Evolutionary conservation across 202 grass and related monocot genomes (phyloP).

Genomic region (Carex arenaria): DNA sequence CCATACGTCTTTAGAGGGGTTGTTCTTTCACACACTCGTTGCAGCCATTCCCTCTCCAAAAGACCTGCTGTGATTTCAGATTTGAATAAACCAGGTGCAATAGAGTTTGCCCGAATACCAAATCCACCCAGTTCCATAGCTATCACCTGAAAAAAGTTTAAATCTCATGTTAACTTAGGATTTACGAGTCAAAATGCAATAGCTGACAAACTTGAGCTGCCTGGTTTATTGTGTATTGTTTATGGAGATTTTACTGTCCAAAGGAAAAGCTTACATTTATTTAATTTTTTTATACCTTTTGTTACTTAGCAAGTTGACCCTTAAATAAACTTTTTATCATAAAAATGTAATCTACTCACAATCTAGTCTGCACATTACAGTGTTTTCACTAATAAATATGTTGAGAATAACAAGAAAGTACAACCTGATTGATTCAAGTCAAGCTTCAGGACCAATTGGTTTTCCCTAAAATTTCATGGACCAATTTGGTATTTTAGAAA

Average conservation of each 20-base stretch:
- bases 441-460: background rate
- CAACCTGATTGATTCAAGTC: background rate
- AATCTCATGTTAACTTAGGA: background rate
- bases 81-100: constrained; percentile 36
- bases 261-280: no score
- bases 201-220: background rate
- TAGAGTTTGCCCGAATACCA: constrained; percentile 34
- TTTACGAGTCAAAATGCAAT: background rate
- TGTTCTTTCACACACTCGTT: constrained; percentile 28
- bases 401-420: background rate
- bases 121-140: constrained; percentile 32
- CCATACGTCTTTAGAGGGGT: constrained; percentile 29
- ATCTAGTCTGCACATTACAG: no score
- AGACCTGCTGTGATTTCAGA: constrained; percentile 36
- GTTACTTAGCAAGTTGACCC: no score
- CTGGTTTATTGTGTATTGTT: background rate
- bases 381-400: background rate
- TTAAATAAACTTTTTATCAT: no score
- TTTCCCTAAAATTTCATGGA: background rate
- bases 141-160: constrained; percentile 22
- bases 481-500: background rate
- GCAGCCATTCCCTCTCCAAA: constrained; percentile 22
- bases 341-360: no score
- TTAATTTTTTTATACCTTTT: no score
- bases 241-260: background rate